A percentile compares a stretch with the other conserved stretches of the same genome.
Evolutionary conservation across 192 early-diverging fungal genomes (phyloP).

Genomic region (Phlyctochytrium planicorne): DNA sequence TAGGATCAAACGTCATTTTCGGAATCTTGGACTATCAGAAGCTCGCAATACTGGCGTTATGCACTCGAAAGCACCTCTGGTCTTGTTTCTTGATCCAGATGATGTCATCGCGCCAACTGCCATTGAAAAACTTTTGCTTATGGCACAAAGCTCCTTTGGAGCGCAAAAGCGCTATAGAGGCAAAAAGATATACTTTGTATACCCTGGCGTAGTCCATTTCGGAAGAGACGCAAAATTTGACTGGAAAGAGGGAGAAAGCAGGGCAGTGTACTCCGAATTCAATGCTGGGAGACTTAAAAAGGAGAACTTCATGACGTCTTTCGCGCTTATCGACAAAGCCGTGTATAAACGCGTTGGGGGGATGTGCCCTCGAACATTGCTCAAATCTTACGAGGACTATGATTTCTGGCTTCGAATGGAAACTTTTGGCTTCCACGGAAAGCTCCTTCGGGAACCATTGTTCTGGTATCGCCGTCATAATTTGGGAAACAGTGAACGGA

Average conservation of each 20-base stretch:
- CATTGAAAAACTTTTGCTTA: constrained; percentile 30
- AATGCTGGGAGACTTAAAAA: background rate
- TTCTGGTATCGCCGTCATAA: constrained; percentile 37
- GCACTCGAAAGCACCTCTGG: constrained; percentile 9
- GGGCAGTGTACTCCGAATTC: background rate
- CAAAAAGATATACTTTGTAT: constrained; percentile 5
- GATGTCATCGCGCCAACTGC: constrained; percentile 24
- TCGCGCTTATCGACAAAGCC: constrained; percentile 15
- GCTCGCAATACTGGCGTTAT: constrained; percentile 36
- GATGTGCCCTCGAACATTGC: constrained; percentile 28
- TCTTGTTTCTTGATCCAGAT: constrained; percentile 40
- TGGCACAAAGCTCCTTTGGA: constrained; percentile 7
- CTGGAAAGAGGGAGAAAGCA: background rate
- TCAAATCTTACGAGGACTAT: constrained; percentile 36
- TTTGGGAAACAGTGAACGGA: constrained; percentile 19
- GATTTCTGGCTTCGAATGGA: constrained; percentile 38
- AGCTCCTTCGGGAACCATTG: constrained; percentile 21
- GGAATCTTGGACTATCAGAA: constrained; percentile 34
- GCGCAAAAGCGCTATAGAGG: background rate
- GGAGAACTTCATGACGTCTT: constrained; percentile 27
- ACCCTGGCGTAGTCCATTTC: constrained; percentile 27
- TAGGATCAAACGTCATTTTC: constrained; percentile 20
- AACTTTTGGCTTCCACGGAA: constrained; percentile 12
- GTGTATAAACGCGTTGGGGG: constrained; percentile 36
- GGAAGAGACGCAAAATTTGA: constrained; percentile 14